These are phyloP conservation scores for Diutina catenulata DNA, from an alignment of 1,139 yeast genomes.

Conservation along the genomic window DNA sequence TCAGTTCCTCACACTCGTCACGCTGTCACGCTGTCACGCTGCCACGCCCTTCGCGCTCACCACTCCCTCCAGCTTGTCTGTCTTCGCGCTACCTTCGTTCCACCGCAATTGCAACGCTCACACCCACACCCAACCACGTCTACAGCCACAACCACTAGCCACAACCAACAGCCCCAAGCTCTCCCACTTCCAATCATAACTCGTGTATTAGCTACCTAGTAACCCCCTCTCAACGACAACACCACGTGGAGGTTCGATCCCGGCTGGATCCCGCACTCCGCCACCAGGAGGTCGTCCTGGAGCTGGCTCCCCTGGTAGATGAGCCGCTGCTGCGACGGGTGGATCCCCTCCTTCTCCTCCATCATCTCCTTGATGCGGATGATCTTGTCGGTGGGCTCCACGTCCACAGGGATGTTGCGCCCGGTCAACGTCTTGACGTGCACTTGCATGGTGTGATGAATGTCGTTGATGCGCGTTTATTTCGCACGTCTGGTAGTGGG, in stretches of 20 bases:
- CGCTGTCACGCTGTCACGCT: no score
- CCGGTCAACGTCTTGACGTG: slow-evolving; percentile 71
- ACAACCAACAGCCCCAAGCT: no score
- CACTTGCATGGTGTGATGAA: slow-evolving; percentile 38
- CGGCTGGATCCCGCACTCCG: slow-evolving; percentile 51
- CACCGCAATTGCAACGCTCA: no score
- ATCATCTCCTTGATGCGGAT: slow-evolving; percentile 81
- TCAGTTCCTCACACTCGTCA: no score
- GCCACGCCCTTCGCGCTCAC: no score
- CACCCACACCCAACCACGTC: no score
- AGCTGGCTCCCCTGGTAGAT: slow-evolving; percentile 88
- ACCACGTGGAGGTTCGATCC: slow-evolving; percentile 86
- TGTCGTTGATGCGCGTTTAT: neutral
- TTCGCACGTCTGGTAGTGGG: neutral
- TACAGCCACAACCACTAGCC: no score
- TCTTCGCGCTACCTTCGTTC: no score
- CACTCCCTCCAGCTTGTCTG: no score
- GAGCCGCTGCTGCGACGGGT: slow-evolving; percentile 90
- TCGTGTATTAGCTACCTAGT: neutral
- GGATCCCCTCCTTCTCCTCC: slow-evolving; percentile 96
- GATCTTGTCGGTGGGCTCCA: slow-evolving; percentile 66
- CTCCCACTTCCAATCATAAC: no score
- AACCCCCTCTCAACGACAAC: slow-evolving; percentile 81
- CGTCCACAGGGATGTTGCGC: slow-evolving; percentile 74
- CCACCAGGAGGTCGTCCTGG: slow-evolving; percentile 65